Percentiles rank a stretch among this genome's conserved stretches.
Conservation (phyloP, 257 asterid genomes). For the Avicennia marina region DNA sequence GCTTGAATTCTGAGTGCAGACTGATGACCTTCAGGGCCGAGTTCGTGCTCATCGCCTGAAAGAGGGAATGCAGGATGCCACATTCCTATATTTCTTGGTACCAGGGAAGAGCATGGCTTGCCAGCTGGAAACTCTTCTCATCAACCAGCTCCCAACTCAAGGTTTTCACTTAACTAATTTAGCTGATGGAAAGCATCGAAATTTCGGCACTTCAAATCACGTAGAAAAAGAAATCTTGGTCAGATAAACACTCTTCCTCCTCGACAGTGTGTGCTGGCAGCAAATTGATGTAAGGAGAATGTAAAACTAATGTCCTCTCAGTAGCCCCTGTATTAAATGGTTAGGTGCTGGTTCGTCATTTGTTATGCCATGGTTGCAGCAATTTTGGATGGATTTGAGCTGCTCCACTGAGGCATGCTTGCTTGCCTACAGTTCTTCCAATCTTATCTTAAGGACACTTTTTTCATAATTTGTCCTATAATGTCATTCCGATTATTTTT, state of each 20-base stretch:
- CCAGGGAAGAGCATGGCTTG: conserved; percentile 90
- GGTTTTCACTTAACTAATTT: conserved; percentile 69
- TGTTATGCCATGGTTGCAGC: conserved; percentile 35
- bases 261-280: neutral
- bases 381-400: conserved; percentile 37
- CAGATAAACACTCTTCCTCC: conserved; percentile 24
- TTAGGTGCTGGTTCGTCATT: neutral
- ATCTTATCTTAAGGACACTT: neutral
- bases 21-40: conserved; percentile 90
- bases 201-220: conserved; percentile 62
- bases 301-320: conserved; percentile 8
- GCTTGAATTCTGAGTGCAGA: conserved; percentile 31
- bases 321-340: conserved; percentile 3
- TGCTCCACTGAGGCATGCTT: conserved; percentile 26
- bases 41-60: conserved; percentile 67
- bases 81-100: conserved; percentile 70
- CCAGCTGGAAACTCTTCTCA: conserved; percentile 85
- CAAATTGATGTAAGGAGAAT: conserved; percentile 9
- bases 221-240: conserved; percentile 39
- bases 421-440: neutral
- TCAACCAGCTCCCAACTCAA: conserved; percentile 67
- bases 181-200: conserved; percentile 86
- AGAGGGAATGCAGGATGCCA: conserved; percentile 68
- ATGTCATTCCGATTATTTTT: no score
- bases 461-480: neutral